Evolutionary conservation across 306 rosid genomes (phyloP).

Genomic region (Dalbergia oliveri): DNA sequence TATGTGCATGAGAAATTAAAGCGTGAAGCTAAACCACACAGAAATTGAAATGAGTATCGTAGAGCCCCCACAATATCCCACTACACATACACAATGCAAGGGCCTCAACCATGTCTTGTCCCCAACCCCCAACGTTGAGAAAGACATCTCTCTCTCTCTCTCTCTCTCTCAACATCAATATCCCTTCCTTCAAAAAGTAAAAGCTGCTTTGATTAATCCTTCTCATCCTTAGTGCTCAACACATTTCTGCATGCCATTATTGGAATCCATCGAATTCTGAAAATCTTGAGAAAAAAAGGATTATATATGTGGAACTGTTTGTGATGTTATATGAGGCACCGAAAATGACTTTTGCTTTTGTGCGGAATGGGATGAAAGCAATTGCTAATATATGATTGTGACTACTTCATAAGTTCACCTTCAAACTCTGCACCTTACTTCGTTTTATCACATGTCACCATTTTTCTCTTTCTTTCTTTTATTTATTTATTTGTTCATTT

Average conservation of each 20-base stretch:
- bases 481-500: too few species aligned
- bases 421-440: slow-evolving; percentile 31
- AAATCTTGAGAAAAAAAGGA: background rate
- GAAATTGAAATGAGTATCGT: slow-evolving; percentile 13
- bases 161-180: slow-evolving; percentile 47
- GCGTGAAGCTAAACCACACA: slow-evolving; percentile 44
- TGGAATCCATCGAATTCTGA: slow-evolving; percentile 44
- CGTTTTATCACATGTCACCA: slow-evolving; percentile 32
- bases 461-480: background rate
- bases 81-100: slow-evolving; percentile 9
- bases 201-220: slow-evolving; percentile 52
- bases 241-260: slow-evolving; percentile 54
- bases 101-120: slow-evolving; percentile 62
- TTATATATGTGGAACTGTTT: slow-evolving; percentile 1
- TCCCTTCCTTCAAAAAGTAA: slow-evolving; percentile 50
- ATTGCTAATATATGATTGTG: slow-evolving; percentile 47
- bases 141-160: slow-evolving; percentile 38
- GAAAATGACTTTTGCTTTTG: slow-evolving; percentile 31
- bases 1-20: background rate
- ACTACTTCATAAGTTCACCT: slow-evolving; percentile 26
- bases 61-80: slow-evolving; percentile 35
- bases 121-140: slow-evolving; percentile 55
- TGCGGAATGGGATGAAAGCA: slow-evolving; percentile 33
- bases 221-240: slow-evolving; percentile 61
- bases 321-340: slow-evolving; percentile 31